Percentiles rank a stretch among this genome's conserved stretches.
Conservation (phyloP, 257 asterid genomes). For the Nemophila menziesii region DNA sequence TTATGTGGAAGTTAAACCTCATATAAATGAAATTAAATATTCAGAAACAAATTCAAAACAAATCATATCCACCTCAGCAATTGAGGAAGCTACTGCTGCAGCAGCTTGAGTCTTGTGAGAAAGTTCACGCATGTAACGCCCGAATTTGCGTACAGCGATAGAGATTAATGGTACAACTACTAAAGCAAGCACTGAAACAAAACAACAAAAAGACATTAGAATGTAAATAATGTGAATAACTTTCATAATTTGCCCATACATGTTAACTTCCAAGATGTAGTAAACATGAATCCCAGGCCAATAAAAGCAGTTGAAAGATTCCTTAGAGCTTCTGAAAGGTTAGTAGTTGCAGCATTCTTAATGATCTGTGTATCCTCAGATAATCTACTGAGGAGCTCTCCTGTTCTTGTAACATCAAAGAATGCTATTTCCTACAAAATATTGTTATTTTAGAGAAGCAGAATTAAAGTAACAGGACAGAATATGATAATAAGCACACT, state of each 20-base stretch:
- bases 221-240: neutral
- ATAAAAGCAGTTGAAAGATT: slow-evolving; percentile 69
- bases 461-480: neutral
- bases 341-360: slow-evolving; percentile 82
- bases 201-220: slow-evolving; percentile 1
- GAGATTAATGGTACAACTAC: slow-evolving; percentile 71
- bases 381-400: slow-evolving; percentile 84
- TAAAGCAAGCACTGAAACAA: slow-evolving; percentile 62
- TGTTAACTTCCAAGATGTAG: slow-evolving; percentile 68
- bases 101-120: slow-evolving; percentile 88
- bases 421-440: slow-evolving; percentile 67
- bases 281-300: slow-evolving; percentile 78
- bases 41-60: neutral
- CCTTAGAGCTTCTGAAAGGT: slow-evolving; percentile 81
- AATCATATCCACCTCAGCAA: slow-evolving; percentile 55
- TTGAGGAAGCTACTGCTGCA: slow-evolving; percentile 81
- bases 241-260: slow-evolving; percentile 6
- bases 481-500: slow-evolving; percentile 1
- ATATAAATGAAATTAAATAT: neutral
- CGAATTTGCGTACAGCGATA: slow-evolving; percentile 53
- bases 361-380: slow-evolving; percentile 93
- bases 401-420: slow-evolving; percentile 83
- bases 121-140: slow-evolving; percentile 68
- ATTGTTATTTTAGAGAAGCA: neutral
- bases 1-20: neutral